These are phyloP conservation scores for Fusarium sulawesiense DNA, from an alignment of 2,329 filamentous ascomycete species.

Conservation along the genomic window DNA sequence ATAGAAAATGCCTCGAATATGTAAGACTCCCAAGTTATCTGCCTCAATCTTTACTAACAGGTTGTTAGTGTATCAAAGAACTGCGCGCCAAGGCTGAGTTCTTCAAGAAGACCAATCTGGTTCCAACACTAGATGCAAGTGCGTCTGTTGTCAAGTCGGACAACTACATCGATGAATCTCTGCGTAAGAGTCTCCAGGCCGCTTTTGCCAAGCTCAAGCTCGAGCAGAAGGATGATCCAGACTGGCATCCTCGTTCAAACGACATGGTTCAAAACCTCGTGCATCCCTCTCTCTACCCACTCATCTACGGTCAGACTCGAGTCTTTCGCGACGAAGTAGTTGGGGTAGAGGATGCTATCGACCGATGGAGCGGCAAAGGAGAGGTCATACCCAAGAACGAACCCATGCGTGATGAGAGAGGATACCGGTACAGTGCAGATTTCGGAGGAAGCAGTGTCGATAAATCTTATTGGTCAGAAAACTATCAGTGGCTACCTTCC, in stretches of 20 bases:
- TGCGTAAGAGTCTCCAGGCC: conserved; percentile 16
- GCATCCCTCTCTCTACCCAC: conserved; percentile 38
- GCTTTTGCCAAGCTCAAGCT: conserved; percentile 36
- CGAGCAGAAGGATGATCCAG: conserved; percentile 29
- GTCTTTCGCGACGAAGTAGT: conserved; percentile 52
- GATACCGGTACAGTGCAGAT: no score
- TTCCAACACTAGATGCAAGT: conserved; percentile 47
- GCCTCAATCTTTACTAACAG: no score
- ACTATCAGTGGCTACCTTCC: conserved; percentile 45
- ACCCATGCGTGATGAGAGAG: no score
- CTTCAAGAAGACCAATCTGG: conserved; percentile 52
- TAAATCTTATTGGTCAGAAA: conserved; percentile 50
- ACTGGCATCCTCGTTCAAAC: conserved; percentile 27
- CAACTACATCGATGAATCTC: conserved; percentile 6
- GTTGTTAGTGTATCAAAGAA: conserved; percentile 49
- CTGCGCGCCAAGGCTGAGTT: conserved; percentile 59
- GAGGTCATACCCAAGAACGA: conserved; percentile 21
- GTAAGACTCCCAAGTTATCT: conserved; percentile 2
- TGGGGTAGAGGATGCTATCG: conserved; percentile 36
- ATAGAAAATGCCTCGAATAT: conserved; percentile 31
- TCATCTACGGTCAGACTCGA: conserved; percentile 41
- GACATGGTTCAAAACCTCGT: conserved; percentile 26
- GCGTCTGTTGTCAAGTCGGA: conserved; percentile 43
- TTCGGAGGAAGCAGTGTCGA: no score
- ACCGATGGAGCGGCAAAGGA: conserved; percentile 39